These are phyloP conservation scores for Collybia sordida DNA, from an alignment of 768 basidiomycete genomes.

Conservation along the genomic window DNA sequence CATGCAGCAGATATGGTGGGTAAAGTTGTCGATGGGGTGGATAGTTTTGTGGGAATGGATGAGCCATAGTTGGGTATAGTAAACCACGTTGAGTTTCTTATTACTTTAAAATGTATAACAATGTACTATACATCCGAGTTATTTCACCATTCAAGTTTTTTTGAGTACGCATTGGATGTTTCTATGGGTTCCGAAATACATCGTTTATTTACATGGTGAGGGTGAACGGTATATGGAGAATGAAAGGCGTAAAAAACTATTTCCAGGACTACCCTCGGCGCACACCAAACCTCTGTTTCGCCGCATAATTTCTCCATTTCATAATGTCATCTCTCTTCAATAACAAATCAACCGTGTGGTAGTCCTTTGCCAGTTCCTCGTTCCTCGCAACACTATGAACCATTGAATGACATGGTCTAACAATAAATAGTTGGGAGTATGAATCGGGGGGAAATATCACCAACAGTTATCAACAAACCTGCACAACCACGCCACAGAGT, in stretches of 20 bases:
- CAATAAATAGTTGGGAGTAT: background rate
- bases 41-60: slow-evolving; percentile 46
- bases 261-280: slow-evolving; percentile 20
- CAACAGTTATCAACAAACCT: slow-evolving; percentile 26
- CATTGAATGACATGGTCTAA: slow-evolving; percentile 50
- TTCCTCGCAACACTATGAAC: slow-evolving; percentile 51
- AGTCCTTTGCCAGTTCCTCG: slow-evolving; percentile 50
- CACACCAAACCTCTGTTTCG: slow-evolving; percentile 41
- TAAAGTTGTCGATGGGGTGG: slow-evolving; percentile 31
- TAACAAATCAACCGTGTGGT: slow-evolving; percentile 49
- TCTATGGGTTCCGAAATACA: too few species aligned
- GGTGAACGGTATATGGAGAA: too few species aligned
- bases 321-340: slow-evolving; percentile 54
- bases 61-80: slow-evolving; percentile 27
- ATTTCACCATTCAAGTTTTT: too few species aligned
- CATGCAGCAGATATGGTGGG: background rate
- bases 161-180: too few species aligned
- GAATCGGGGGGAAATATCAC: background rate
- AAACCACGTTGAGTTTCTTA: background rate
- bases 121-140: too few species aligned
- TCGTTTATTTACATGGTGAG: too few species aligned
- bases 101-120: background rate
- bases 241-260: too few species aligned
- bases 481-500: slow-evolving; percentile 63
- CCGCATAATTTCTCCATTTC: slow-evolving; percentile 54